phyloP scores from a whole-genome alignment of 768 basidiomycete genomes.

The Boletus speciosus region DNA sequence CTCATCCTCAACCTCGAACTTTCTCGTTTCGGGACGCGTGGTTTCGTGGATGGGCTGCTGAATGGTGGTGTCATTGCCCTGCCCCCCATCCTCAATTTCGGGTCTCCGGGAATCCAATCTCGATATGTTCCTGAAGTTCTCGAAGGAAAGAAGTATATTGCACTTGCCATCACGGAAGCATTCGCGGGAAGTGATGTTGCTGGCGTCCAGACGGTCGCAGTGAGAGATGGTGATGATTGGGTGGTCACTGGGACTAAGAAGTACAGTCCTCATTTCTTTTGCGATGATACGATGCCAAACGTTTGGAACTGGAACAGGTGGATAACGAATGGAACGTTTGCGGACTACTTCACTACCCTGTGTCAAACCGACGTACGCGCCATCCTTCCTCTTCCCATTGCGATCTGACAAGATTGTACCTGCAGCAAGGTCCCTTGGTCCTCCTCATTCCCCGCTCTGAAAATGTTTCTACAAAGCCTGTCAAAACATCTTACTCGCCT shows the following conservation, averaged over 20 bases:
- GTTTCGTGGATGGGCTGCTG: conserved; percentile 83
- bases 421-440: conserved; percentile 67
- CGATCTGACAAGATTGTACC: conserved; percentile 3
- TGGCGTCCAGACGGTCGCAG: conserved; percentile 82
- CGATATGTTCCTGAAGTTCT: conserved; percentile 73
- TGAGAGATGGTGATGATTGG: conserved; percentile 82
- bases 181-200: conserved; percentile 87
- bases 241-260: conserved; percentile 93
- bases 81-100: conserved; percentile 88
- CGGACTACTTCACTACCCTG: conserved; percentile 81
- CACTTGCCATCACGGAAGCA: conserved; percentile 89
- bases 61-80: conserved; percentile 83
- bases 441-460: conserved; percentile 71
- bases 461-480: conserved; percentile 76
- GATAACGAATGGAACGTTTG: conserved; percentile 86
- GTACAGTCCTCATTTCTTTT: conserved; percentile 35
- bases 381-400: neutral
- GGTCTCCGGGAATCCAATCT: conserved; percentile 65
- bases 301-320: conserved; percentile 46
- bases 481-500: conserved; percentile 91
- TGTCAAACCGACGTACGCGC: conserved; percentile 62
- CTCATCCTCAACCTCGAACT: conserved; percentile 81
- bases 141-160: conserved; percentile 78
- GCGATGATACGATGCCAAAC: neutral
- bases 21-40: conserved; percentile 77